Percentiles rank a stretch among this genome's conserved stretches.
phyloP scores from a whole-genome alignment of 1,139 yeast species.

The Nematodospora anomalae region DNA sequence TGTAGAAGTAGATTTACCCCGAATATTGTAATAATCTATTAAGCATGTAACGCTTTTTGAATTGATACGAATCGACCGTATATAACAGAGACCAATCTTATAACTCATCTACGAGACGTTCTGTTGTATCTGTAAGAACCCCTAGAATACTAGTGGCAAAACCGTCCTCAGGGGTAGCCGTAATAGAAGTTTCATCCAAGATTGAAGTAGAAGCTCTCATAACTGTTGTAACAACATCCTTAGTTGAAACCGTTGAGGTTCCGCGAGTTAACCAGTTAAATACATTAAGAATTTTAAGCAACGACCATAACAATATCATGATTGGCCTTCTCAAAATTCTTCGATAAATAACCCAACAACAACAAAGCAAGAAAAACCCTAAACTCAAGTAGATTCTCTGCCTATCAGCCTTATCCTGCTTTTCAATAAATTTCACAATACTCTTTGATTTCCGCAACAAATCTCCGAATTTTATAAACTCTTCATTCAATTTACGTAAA shows the following conservation, averaged over 20 bases:
- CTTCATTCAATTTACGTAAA: constrained; percentile 48
- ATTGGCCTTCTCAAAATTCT: constrained; percentile 60
- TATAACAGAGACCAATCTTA: too few species aligned
- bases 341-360: constrained; percentile 66
- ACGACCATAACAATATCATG: constrained; percentile 56
- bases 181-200: not conserved
- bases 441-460: constrained; percentile 54
- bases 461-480: constrained; percentile 53
- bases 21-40: too few species aligned
- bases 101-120: constrained; percentile 12
- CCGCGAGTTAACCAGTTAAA: constrained; percentile 27
- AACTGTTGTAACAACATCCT: not conserved
- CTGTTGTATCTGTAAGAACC: constrained; percentile 2
- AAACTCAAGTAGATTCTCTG: constrained; percentile 58
- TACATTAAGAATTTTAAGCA: constrained; percentile 48
- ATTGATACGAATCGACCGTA: too few species aligned
- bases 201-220: not conserved
- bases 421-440: constrained; percentile 63
- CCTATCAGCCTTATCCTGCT: constrained; percentile 65
- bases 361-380: constrained; percentile 55
- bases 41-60: too few species aligned
- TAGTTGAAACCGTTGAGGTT: not conserved
- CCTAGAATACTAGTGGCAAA: not conserved
- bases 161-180: not conserved
- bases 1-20: too few species aligned